Base-by-base conservation (phyloP, 2,329 filamentous ascomycete genomes). In the Epichloe sp. region DNA sequence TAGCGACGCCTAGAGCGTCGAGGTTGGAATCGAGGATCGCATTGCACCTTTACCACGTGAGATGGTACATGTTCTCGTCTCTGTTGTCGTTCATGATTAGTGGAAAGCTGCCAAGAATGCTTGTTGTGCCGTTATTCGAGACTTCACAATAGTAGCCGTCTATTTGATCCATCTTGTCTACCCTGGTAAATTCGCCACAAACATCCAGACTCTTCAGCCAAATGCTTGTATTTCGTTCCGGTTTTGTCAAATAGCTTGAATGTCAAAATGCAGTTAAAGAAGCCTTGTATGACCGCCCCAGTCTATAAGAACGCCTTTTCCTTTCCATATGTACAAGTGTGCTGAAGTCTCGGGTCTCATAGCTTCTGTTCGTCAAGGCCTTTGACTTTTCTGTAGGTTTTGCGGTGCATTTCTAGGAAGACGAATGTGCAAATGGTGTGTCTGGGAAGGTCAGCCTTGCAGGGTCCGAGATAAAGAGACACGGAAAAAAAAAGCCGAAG, bases 351-450 rank as follows among this genome's bases (percentile, higher is more conserved):
- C 5, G 19, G 21, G 10, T 21, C 12, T 56, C 62, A 66, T 51
- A 62, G 40, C 43, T 57, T 55, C 11, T 49, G 50, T 34, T 61
- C 57, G 37, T 65, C 61, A 43, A 64, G 54, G 48, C 68, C 74
- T 55, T 72, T 70, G 49, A 80, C 55, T 55, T 72, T 73, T 65
- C 77, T 76, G 68, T 88, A 94, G 26, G 82, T 65, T 67, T 84
- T 87, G 71, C 90, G 88, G 68, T 95, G 88, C 65, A 88, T 82
- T 66, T 95, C 88, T 62, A 95, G 66, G 66, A 93, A 90, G 61
- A 95, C 65, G 66, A 95, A 90, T 37, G 88, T 95, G 59, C 85
- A 84, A 54, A 95, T 86, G 7, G 88, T 95, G 71, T 95, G 88
- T 37, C 78, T 80, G 47, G 46, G 38, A 8, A 12, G 17, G 21